Evolutionary conservation across 1,284 basidiomycete species (phyloP).

Genomic region (Coniferiporia sulphurascens): DNA sequence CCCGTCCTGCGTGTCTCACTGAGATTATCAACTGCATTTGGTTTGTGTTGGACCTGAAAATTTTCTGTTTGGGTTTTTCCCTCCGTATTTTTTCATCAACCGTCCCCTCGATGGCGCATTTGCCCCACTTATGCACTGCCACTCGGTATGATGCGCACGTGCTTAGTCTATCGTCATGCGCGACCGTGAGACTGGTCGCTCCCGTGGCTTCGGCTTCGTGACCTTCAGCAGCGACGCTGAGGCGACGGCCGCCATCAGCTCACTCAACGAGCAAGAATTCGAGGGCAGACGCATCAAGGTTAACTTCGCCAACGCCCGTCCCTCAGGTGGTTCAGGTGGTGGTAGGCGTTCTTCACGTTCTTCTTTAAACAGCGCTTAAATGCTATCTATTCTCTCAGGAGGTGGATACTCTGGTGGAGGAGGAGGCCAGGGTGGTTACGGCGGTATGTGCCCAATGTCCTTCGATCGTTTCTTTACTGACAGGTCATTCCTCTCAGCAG

Average conservation of each 20-base stretch:
- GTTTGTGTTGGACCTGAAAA: too few relatives aligned
- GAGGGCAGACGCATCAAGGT: constrained; percentile 93
- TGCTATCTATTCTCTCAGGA: background rate
- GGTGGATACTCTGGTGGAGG: constrained; percentile 6
- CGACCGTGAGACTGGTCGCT: constrained; percentile 94
- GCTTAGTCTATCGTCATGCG: constrained; percentile 90
- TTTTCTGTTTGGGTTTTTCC: background rate
- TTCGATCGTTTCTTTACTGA: background rate
- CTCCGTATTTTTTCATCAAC: background rate
- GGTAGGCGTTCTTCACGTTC: constrained; percentile 21
- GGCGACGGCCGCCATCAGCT: constrained; percentile 75
- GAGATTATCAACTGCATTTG: constrained; percentile 6
- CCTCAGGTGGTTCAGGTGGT: constrained; percentile 47
- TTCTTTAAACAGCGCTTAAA: too few relatives aligned
- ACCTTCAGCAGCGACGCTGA: constrained; percentile 63
- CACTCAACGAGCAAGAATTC: constrained; percentile 88
- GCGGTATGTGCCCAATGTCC: background rate
- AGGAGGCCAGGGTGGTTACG: constrained; percentile 14
- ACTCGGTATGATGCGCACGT: background rate
- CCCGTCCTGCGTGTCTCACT: constrained; percentile 21
- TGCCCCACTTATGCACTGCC: constrained; percentile 6
- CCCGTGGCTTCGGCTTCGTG: constrained; percentile 95
- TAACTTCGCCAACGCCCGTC: constrained; percentile 89
- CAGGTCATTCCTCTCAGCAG: background rate
- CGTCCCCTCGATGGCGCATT: background rate